These are phyloP conservation scores for Mycena chlorophos DNA, from an alignment of 768 basidiomycete species.

Conservation along the genomic window DNA sequence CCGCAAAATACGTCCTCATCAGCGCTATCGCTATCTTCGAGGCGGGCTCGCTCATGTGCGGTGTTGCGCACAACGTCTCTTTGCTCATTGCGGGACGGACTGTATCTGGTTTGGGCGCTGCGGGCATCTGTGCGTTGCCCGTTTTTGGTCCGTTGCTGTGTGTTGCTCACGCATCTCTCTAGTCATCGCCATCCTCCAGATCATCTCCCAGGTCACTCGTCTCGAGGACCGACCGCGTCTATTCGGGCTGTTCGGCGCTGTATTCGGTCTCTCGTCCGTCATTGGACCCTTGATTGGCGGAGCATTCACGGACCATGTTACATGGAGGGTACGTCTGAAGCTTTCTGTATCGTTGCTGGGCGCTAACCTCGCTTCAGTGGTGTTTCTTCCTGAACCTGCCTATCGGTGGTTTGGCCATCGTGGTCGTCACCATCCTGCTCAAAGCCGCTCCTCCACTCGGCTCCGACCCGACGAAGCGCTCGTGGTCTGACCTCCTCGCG, in stretches of 20 bases:
- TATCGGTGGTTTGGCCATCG: slow-evolving; percentile 5
- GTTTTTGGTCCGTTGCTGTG: not conserved
- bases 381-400: slow-evolving; percentile 8
- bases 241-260: not conserved
- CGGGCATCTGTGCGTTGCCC: not conserved
- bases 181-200: not conserved
- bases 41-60: not conserved
- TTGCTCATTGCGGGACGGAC: not conserved
- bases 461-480: not conserved
- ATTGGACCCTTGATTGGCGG: not conserved
- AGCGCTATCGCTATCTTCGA: not conserved
- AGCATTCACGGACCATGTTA: not conserved
- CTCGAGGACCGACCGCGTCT: not conserved
- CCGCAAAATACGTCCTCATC: not conserved
- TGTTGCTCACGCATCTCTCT: not conserved
- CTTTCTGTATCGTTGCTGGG: not conserved
- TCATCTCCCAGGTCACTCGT: not conserved
- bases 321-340: not conserved
- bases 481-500: not conserved
- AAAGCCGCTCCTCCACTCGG: slow-evolving; percentile 1
- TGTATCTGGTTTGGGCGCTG: not conserved
- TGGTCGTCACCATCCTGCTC: slow-evolving; percentile 4
- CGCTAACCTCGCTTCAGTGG: not conserved
- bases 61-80: not conserved
- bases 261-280: not conserved